Base-by-base conservation (phyloP, 2,329 filamentous ascomycete species). In the Bisporella sp. region DNA sequence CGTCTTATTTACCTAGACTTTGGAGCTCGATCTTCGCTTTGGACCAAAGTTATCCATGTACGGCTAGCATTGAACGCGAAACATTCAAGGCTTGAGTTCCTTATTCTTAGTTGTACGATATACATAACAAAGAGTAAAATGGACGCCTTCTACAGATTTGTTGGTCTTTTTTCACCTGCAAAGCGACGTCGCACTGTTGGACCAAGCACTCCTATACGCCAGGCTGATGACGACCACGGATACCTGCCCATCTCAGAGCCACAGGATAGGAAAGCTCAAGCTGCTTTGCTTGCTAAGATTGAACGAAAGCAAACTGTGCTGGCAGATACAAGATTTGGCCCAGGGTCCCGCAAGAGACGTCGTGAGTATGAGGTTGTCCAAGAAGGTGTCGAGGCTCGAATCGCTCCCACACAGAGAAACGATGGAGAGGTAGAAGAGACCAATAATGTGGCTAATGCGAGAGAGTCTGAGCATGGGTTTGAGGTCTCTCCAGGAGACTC, bases 181-280 rank as follows among this genome's bases (percentile, higher is more conserved):
- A 47, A 41, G 43, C 64, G 64, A 43, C 64, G 57, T 37, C 62
- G 62, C 28, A 66, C 63, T 13, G 44, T 57, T 29, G 61, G 53
- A 13, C 57, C 57, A 49, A 53, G 58, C 8, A 44, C 43, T 29
- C 51, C 55, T 11, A 46, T 42, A 4, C 13, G 9, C 3, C 48
- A 43, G 40, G 44, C 48, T 9, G 41, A 33, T 5, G 42, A 43
- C 28, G 55, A 58, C 13, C 51, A 49, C 39, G 45, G 40, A 6
- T 60, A 56, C 31, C 11, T 52, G 28, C 56, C 57, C 1, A 35
- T 43, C 6, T 57, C 57, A 11, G 60, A 60, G 32, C 55, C 56
- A 45, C 53, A 47, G 48, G 40, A 49, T 41, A 51, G 41, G 21
- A 60, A 55, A 47, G 44, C 44, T 5, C 39, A 57, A 41, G 45